Evolutionary conservation across 129 eudicot genomes (phyloP).

Genomic region (Helianthus tuberosus): DNA sequence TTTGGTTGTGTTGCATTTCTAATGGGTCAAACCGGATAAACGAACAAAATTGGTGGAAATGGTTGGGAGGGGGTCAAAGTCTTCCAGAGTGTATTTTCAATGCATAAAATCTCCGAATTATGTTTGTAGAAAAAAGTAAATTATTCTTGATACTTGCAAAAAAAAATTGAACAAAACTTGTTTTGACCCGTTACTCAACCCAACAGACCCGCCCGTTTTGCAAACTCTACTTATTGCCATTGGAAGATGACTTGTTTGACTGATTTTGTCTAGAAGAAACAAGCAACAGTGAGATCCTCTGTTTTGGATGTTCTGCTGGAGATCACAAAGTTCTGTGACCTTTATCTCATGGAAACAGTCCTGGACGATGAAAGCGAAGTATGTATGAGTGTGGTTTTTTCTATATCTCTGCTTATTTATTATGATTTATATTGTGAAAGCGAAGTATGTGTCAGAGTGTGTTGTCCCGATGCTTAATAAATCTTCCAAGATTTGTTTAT

Average conservation of each 20-base stretch:
- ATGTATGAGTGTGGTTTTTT: conserved; percentile 9
- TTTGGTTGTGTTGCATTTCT: background rate
- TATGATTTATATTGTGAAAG: background rate
- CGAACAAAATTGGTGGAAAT: background rate
- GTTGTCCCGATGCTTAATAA: too few relatives aligned
- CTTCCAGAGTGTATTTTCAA: background rate
- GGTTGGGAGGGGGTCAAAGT: background rate
- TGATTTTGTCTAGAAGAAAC: conserved; percentile 50
- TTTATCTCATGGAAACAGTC: conserved; percentile 93
- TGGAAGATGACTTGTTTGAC: conserved; percentile 21
- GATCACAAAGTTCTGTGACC: conserved; percentile 85
- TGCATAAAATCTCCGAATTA: background rate
- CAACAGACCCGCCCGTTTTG: background rate
- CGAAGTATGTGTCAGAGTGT: too few relatives aligned
- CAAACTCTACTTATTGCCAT: background rate
- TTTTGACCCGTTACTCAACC: conserved; percentile 7
- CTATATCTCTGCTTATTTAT: conserved; percentile 3
- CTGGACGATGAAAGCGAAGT: conserved; percentile 95
- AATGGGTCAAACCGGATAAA: background rate
- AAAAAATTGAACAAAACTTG: background rate
- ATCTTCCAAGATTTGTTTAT: too few relatives aligned
- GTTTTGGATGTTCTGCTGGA: conserved; percentile 86
- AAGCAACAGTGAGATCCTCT: conserved; percentile 86
- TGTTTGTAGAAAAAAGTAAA: background rate
- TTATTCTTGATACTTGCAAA: background rate